Evolutionary conservation across 1,284 basidiomycete genomes (phyloP).

Genomic region (Papiliotrema flavescens): DNA sequence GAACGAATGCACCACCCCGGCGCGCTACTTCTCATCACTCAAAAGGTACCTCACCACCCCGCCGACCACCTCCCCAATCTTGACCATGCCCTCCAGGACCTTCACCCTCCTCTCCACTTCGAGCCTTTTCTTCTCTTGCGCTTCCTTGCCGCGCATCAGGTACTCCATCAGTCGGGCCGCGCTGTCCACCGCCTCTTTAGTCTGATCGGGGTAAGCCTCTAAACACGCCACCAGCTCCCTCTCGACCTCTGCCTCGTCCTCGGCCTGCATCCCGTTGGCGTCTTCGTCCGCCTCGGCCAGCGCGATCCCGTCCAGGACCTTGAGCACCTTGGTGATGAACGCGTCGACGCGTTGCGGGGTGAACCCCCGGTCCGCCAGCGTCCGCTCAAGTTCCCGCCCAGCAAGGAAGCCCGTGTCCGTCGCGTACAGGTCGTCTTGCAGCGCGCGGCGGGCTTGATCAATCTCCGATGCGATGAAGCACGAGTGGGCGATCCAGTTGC

Average conservation of each 20-base stretch:
- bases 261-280: constrained; percentile 5
- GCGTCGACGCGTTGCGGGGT: constrained; percentile 29
- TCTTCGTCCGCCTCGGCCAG: constrained; percentile 32
- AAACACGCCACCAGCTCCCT: constrained; percentile 24
- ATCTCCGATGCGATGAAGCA: constrained; percentile 43
- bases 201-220: constrained; percentile 28
- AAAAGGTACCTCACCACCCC: constrained; percentile 43
- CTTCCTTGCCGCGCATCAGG: constrained; percentile 34
- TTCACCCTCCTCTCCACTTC: constrained; percentile 41
- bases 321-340: constrained; percentile 42
- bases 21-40: constrained; percentile 20
- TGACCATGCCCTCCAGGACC: constrained; percentile 45
- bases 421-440: constrained; percentile 39
- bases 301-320: constrained; percentile 45
- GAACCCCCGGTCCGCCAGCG: constrained; percentile 26
- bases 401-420: constrained; percentile 37
- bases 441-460: constrained; percentile 33
- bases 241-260: constrained; percentile 15
- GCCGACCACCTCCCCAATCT: constrained; percentile 41
- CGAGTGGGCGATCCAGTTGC: constrained; percentile 46
- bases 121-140: constrained; percentile 40
- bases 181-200: constrained; percentile 35
- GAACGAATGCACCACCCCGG: too few species aligned
- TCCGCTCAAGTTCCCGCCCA: constrained; percentile 31
- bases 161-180: constrained; percentile 38